Percentiles rank a stretch among this genome's conserved stretches.
Evolutionary conservation across 345 rosid genomes (phyloP).

Genomic region (Brassica carinata): DNA sequence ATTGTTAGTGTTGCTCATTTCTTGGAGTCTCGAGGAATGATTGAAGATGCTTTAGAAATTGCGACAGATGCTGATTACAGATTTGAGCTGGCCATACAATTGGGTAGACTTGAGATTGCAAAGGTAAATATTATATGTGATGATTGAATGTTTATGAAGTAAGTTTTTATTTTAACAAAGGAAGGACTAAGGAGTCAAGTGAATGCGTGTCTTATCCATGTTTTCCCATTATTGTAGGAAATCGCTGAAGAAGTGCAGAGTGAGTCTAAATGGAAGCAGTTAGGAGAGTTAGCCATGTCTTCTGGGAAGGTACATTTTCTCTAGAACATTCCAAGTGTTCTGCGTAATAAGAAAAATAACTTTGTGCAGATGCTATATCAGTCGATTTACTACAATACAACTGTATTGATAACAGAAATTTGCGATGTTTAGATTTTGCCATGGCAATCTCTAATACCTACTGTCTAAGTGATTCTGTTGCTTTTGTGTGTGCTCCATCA

Average conservation of each 20-base stretch:
- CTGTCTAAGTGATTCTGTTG: slow-evolving; percentile 1
- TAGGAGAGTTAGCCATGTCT: slow-evolving; percentile 97
- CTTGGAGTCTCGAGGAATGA: slow-evolving; percentile 97
- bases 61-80: slow-evolving; percentile 96
- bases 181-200: background rate
- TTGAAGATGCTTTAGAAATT: slow-evolving; percentile 92
- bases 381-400: background rate
- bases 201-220: background rate
- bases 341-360: background rate
- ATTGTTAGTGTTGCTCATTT: slow-evolving; percentile 87
- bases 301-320: slow-evolving; percentile 68
- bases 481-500: slow-evolving; percentile 28
- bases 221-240: slow-evolving; percentile 51
- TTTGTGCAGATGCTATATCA: background rate
- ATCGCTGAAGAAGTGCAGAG: slow-evolving; percentile 85
- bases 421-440: background rate
- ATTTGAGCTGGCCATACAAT: slow-evolving; percentile 94
- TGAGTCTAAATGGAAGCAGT: slow-evolving; percentile 97
- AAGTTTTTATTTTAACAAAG: background rate
- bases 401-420: background rate
- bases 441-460: background rate
- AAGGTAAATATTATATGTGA: slow-evolving; percentile 51
- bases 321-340: too few species aligned
- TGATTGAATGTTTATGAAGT: background rate
- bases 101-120: slow-evolving; percentile 90